These are phyloP conservation scores for Plenodomus lindquistii DNA, from an alignment of 2,329 filamentous ascomycete genomes.

Conservation along the genomic window DNA sequence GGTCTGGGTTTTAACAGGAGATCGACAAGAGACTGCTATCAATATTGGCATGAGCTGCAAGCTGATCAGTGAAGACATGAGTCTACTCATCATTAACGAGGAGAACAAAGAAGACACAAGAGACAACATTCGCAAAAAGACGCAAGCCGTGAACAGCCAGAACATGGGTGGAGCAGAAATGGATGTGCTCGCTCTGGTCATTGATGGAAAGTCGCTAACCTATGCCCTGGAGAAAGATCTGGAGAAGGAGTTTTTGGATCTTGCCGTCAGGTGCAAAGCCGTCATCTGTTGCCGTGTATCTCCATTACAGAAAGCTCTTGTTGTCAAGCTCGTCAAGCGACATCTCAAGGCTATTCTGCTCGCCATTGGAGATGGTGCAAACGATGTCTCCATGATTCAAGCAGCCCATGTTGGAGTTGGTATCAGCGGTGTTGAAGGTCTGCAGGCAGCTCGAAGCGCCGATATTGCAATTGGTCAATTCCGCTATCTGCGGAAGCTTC, in stretches of 20 bases:
- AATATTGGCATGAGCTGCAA: constrained; percentile 99
- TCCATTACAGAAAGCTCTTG: constrained; percentile 92
- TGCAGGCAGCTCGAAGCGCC: constrained; percentile 92
- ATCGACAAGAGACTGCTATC: constrained; percentile 97
- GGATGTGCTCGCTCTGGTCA: constrained; percentile 87
- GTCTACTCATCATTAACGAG: constrained; percentile 93
- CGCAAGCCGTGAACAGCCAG: constrained; percentile 86
- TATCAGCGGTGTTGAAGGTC: constrained; percentile 94
- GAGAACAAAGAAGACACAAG: constrained; percentile 77
- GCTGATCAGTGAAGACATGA: constrained; percentile 98
- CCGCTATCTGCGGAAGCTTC: constrained; percentile 87
- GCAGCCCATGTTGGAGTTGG: constrained; percentile 97
- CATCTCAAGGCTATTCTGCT: constrained; percentile 89
- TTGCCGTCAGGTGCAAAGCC: constrained; percentile 96
- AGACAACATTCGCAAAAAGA: constrained; percentile 90
- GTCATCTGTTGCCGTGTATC: constrained; percentile 97
- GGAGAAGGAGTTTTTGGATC: constrained; percentile 89
- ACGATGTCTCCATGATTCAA: constrained; percentile 99
- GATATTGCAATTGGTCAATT: constrained; percentile 97
- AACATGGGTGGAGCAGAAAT: constrained; percentile 74
- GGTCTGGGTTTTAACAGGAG: constrained; percentile 96
- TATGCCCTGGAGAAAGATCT: constrained; percentile 91
- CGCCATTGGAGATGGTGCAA: constrained; percentile 95
- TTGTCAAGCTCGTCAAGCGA: constrained; percentile 97
- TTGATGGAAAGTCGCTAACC: constrained; percentile 94